Base-by-base conservation (phyloP, 805 yeast genomes). In the Scheffersomyces spartinae region DNA sequence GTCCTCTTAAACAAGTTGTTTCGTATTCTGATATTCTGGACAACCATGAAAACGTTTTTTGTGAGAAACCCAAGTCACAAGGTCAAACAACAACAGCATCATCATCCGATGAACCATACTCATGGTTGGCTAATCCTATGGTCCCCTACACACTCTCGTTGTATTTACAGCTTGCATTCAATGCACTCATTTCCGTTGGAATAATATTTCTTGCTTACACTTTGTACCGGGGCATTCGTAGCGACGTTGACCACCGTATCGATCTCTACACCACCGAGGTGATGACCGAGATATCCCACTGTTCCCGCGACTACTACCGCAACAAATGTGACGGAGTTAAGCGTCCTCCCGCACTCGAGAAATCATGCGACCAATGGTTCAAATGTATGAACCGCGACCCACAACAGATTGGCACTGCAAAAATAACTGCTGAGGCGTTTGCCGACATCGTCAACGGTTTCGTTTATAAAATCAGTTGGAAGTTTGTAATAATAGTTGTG, bases 361-460 rank as follows among this genome's bases (percentile, higher is more conserved):
- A 52, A 2, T 55, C 69, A 9, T 88, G 98, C 49, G 57, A 64
- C 18, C 62, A 61, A 18, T 83, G 94, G 91, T 77, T 71, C 33
- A 66, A 64, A 30, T 91, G 98, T 47, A 82, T 83, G 85, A 71
- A 74, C 38, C 55, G 74, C 25, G 88, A 83, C 34, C 86, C 94
- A 7, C 64, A 68, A 38, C 53, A 28, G 47, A 64, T 75, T 8
- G 86, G 82, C 3, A 65, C 72, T 25, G 80, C 88, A 1, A 64
- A 64, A 32, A 65, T 84, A 28, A 74, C 85, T 24, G 93, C 93
- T 0, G 85, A 77, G 43, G 76, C 88, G 0, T 64, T 83, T 38
- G 94, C 93, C 2, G 88, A 79, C 34, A 79, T 82, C 6, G 56
- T 84, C 23, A 80, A 84, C 49, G 73, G 85, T 2, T 83, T 83